Evolutionary conservation across 768 basidiomycete species (phyloP).

Genomic region (Rhodosporidiobolus odoratus): DNA sequence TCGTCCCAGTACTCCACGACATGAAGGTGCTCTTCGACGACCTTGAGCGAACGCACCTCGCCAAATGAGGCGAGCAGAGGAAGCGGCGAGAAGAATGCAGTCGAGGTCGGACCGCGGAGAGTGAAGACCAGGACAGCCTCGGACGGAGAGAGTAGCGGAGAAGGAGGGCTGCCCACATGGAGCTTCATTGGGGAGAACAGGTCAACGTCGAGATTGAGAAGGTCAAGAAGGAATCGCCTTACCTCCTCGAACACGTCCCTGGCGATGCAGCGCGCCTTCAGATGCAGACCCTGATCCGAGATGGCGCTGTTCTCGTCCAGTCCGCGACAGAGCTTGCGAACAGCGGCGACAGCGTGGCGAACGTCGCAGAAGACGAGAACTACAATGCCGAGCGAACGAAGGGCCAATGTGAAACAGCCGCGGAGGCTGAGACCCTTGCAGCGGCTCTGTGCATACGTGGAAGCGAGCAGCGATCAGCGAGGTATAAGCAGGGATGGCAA

Average conservation of each 20-base stretch:
- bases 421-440: background rate
- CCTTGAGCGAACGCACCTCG: slow-evolving; percentile 44
- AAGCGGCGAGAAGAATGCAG: background rate
- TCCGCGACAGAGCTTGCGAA: background rate
- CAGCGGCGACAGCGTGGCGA: slow-evolving; percentile 6
- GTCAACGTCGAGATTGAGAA: background rate
- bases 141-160: slow-evolving; percentile 25
- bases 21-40: slow-evolving; percentile 49
- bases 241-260: slow-evolving; percentile 14
- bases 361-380: slow-evolving; percentile 35
- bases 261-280: slow-evolving; percentile 15
- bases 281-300: background rate
- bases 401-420: slow-evolving; percentile 9
- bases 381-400: slow-evolving; percentile 11
- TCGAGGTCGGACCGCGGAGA: background rate
- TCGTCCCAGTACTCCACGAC: slow-evolving; percentile 65
- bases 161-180: background rate
- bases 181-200: slow-evolving; percentile 14
- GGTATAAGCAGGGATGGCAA: background rate
- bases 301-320: background rate
- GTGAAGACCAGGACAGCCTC: slow-evolving; percentile 31
- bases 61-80: slow-evolving; percentile 45
- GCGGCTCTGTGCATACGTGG: background rate
- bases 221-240: background rate
- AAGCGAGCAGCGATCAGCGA: background rate